Evolutionary conservation across 164 flowering plant genomes (phyloP).

Genomic region (Vitis cinerea): DNA sequence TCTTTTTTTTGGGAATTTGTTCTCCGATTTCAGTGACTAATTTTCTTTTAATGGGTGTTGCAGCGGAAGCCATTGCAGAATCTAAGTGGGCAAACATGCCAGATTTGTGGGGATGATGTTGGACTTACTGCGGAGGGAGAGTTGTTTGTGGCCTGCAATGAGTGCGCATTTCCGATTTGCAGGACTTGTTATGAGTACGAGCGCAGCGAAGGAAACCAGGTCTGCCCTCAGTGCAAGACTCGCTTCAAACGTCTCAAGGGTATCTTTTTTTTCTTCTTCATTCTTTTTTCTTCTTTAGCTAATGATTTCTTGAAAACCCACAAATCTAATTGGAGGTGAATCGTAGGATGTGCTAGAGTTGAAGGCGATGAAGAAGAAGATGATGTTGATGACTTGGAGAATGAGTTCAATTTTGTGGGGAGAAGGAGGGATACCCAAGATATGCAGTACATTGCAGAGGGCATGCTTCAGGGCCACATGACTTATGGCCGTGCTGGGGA

Average conservation of each 20-base stretch:
- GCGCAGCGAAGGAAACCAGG: constrained; percentile 53
- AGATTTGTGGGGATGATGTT: constrained; percentile 61
- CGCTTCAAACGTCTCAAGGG: constrained; percentile 56
- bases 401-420: constrained; percentile 43
- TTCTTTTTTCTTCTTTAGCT: no score
- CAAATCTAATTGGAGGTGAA: background rate
- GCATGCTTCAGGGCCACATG: constrained; percentile 21
- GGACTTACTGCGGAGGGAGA: constrained; percentile 51
- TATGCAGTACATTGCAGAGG: constrained; percentile 26
- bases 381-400: constrained; percentile 53
- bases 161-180: constrained; percentile 64
- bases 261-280: background rate
- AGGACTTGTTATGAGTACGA: constrained; percentile 62
- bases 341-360: constrained; percentile 61
- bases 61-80: constrained; percentile 24
- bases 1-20: background rate
- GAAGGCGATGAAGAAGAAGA: constrained; percentile 71
- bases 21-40: no score
- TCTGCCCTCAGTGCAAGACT: constrained; percentile 66
- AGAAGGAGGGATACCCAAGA: constrained; percentile 27
- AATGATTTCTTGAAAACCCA: background rate
- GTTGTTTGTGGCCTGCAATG: constrained; percentile 60
- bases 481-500: constrained; percentile 15
- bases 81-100: constrained; percentile 46
- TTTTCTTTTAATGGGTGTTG: background rate